Base-by-base conservation (phyloP, 2,329 filamentous ascomycete genomes). In the Didymella lethalis region DNA sequence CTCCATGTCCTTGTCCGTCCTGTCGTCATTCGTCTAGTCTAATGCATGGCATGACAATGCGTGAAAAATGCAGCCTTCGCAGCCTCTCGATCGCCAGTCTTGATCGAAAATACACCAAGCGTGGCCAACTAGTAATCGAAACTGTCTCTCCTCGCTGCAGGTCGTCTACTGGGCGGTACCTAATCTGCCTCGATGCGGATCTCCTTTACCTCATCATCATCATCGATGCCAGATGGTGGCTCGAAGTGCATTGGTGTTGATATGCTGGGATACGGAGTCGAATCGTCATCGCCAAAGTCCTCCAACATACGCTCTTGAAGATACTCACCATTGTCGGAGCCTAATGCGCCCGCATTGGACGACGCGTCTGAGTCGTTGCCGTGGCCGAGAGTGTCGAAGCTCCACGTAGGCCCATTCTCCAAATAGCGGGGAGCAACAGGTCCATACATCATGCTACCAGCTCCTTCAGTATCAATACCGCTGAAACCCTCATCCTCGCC, bases 151-250 rank as follows among this genome's bases (percentile, higher is more conserved):
- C 5, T 34, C 11, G 34, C 28, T 11, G 43, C 18, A 43, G 11
- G 14, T 34, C 51, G 7, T 51, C 7, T 18, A 29, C 20, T 20
- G 28, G 29, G 28, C 43, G 20, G 23, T 29, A 7, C 26, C 43
- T 51, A 57, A 41, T 49, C 45, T 20, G 38, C 38, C 46, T 44
- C 36, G n/a, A 60, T 34, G 12, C 45, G 40, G 10, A 70, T 68
- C 38, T 73, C 70, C 26, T 64, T 63, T 16, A 72, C 67, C 26
- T 70, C 62, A 0, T 65, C 67, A 29, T 73, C 71, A 12, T 73
- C 71, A 12, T 64, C 64, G 4, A 53, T 62, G 4, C 57, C 57
- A 1, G 65, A 23, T 26, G 48, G 25, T 1, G 63, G 64, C 29
- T 63, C 51, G 25, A 68, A 59, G 11, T 69, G 59, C 38, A 64